Base-by-base conservation (phyloP, 306 rosid genomes). In the Prunus kanzakura region DNA sequence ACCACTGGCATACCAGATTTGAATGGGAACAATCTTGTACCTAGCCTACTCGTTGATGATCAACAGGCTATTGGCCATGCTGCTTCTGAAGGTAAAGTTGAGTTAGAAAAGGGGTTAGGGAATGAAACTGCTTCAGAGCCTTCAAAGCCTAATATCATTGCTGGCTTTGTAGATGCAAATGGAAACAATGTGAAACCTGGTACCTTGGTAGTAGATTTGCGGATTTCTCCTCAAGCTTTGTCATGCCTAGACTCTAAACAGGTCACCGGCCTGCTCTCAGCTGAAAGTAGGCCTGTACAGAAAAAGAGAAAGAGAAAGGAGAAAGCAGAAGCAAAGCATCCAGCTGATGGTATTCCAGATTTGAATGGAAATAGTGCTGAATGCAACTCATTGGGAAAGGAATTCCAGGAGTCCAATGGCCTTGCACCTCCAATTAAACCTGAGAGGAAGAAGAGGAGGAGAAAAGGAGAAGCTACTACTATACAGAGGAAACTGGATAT, bases 341-440 rank as follows among this genome's bases (percentile, higher is more conserved):
- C 52, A 25, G 76, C 84, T 66, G 66, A 69, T 3, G 75, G 68
- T 67, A 83, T 91, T 58, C 97, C 96, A 11, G 98, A 92, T 87
- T 85, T 91, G 80, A 96, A 96, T 55, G 84, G 86, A 74, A 75
- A 67, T 64, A 76, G 76, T 46, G 30, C 63, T 41, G 97, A 90
- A 60, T 50, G 78, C 51, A 74, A 67, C 69, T 71, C 87, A 35
- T 30, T 58, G 3, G 77, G 76, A 46, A 83, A 82, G 73, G 86
- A 83, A 78, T 51, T 20, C 47, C 82, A 67, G 66, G 81, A 72
- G 77, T 78, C 63, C 50, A 83, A 81, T 12, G 56, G 83, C 38
- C 60, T 82, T 67, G 47, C 83, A 8, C 67, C 81, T 62, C 84
- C 81, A 58, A 43, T 67, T 46, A 83, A 82, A 82, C 80, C 86